phyloP scores from a whole-genome alignment of 306 rosid species.

The Cucumis hystrix region DNA sequence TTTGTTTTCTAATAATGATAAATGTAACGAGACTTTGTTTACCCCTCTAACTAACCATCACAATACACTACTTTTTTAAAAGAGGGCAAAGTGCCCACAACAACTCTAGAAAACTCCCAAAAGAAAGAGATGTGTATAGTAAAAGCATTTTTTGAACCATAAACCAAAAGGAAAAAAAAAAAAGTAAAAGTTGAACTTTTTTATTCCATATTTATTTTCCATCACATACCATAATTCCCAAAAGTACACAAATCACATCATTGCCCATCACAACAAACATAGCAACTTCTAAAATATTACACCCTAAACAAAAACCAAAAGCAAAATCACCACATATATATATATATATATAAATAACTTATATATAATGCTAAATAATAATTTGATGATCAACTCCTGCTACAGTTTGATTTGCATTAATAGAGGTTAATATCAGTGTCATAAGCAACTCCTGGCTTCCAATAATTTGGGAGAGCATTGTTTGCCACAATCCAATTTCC shows the following conservation, averaged over 20 bases:
- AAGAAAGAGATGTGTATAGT: too few species aligned
- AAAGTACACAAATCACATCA: neutral
- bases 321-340: neutral
- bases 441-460: constrained; percentile 58
- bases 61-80: too few species aligned
- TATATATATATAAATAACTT: neutral
- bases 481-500: constrained; percentile 35
- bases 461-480: constrained; percentile 45
- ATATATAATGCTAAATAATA: neutral
- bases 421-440: constrained; percentile 47
- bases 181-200: neutral
- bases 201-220: neutral
- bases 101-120: too few species aligned
- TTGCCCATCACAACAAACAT: neutral
- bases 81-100: too few species aligned
- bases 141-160: neutral
- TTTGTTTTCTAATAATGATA: too few species aligned
- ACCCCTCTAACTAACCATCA: too few species aligned
- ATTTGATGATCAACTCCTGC: neutral
- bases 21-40: too few species aligned
- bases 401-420: neutral
- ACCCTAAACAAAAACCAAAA: constrained; percentile 14
- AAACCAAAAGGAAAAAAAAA: neutral
- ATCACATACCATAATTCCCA: neutral
- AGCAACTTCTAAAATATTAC: too few species aligned